Percentiles rank a stretch among this genome's conserved stretches.
phyloP scores from a whole-genome alignment of 208 protist genomes.

The Acanthamoeba royreba region DNA sequence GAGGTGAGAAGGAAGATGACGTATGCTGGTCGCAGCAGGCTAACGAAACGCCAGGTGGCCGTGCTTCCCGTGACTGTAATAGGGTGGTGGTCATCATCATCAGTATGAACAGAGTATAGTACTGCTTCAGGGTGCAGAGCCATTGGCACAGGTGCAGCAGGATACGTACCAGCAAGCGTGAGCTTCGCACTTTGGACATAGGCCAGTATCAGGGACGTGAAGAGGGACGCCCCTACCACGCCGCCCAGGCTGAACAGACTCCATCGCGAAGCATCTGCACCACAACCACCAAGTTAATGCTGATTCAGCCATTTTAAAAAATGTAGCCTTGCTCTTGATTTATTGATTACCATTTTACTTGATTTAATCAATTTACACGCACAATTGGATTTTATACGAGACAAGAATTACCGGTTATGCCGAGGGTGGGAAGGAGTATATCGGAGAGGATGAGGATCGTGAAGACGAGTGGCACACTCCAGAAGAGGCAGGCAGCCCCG shows the following conservation, averaged over 20 bases:
- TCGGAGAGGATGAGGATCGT: background rate
- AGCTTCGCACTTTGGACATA: background rate
- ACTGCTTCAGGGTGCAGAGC: too few relatives aligned
- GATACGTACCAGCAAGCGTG: background rate
- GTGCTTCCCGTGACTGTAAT: background rate
- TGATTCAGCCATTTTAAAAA: too few relatives aligned
- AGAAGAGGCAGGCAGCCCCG: background rate
- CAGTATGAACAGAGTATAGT: too few relatives aligned
- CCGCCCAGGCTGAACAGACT: background rate
- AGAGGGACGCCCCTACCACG: background rate
- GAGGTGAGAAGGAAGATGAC: background rate
- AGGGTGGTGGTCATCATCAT: too few relatives aligned
- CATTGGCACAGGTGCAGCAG: background rate
- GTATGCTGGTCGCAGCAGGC: background rate
- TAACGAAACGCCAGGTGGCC: background rate
- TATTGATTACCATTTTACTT: background rate
- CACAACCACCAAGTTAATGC: background rate
- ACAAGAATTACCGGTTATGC: background rate
- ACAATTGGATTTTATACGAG: background rate
- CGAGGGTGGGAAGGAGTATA: background rate
- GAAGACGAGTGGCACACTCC: background rate
- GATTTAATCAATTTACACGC: background rate
- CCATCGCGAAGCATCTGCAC: background rate
- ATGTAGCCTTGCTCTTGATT: too few relatives aligned
- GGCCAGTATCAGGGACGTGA: background rate